Percentiles rank a stretch among this genome's conserved stretches.
Conservation (phyloP, 176 grass and related monocot genomes). For the Oropetium thomaeum region DNA sequence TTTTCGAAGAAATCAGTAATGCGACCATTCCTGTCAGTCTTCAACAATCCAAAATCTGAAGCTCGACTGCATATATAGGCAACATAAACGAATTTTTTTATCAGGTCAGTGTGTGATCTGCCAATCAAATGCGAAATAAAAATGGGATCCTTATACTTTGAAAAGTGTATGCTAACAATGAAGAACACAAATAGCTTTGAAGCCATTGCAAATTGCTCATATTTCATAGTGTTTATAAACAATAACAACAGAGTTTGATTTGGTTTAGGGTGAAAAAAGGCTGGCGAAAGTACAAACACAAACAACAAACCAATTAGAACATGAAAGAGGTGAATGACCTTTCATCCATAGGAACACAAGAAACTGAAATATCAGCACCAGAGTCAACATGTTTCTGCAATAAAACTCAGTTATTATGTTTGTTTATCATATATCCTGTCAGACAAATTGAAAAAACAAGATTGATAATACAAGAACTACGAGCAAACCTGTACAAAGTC, state of each 20-base stretch:
- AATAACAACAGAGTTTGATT: neutral
- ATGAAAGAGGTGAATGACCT: constrained; percentile 32
- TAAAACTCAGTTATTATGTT: neutral
- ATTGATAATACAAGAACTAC: neutral
- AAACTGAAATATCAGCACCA: constrained; percentile 75
- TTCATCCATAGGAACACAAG: constrained; percentile 73
- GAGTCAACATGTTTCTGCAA: constrained; percentile 74
- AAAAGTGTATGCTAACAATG: neutral
- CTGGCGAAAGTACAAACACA: neutral
- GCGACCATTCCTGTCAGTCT: constrained; percentile 48
- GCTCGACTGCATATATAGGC: constrained; percentile 56
- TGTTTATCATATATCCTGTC: neutral
- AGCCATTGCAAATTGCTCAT: neutral
- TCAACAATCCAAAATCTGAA: constrained; percentile 80
- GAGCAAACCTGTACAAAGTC: constrained; percentile 69
- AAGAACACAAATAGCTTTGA: neutral
- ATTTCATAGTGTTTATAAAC: neutral
- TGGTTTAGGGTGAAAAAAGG: neutral
- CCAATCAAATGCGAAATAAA: neutral
- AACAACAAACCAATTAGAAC: neutral
- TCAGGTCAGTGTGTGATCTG: neutral
- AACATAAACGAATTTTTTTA: constrained; percentile 11
- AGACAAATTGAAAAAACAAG: neutral
- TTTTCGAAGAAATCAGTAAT: constrained; percentile 76
- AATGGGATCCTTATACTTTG: neutral